Conservation (phyloP, 371 early-diverging fungal species). For the Lichtheimia corymbifera region DNA sequence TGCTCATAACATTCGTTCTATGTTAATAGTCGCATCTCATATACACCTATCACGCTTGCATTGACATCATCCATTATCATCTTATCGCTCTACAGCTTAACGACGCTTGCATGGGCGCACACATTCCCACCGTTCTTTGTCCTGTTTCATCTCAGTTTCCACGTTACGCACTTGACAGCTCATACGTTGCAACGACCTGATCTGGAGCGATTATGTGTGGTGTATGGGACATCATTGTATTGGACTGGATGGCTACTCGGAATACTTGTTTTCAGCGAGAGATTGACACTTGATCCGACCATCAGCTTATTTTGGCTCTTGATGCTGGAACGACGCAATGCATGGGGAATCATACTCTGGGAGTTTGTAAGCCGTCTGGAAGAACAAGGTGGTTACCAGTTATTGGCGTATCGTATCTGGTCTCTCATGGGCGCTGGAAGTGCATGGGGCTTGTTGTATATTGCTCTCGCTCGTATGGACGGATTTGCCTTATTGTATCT, state of each 20-base stretch:
- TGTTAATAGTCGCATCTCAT: conserved; percentile 38
- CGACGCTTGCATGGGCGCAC: conserved; percentile 43
- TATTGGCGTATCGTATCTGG: conserved; percentile 56
- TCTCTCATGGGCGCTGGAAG: conserved; percentile 60
- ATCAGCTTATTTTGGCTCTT: conserved; percentile 48
- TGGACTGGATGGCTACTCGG: conserved; percentile 67
- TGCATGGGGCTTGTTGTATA: conserved; percentile 60
- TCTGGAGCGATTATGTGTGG: conserved; percentile 58
- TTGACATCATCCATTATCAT: conserved; percentile 38
- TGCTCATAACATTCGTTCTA: not conserved
- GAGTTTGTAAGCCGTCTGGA: conserved; percentile 58
- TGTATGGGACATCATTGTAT: conserved; percentile 65
- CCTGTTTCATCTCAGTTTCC: conserved; percentile 55
- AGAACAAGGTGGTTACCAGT: conserved; percentile 27
- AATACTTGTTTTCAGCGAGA: conserved; percentile 42
- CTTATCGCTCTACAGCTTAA: conserved; percentile 44
- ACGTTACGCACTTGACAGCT: conserved; percentile 50
- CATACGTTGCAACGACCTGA: conserved; percentile 43
- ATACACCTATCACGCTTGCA: conserved; percentile 40
- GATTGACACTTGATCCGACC: conserved; percentile 36
- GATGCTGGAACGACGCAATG: conserved; percentile 60
- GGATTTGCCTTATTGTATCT: conserved; percentile 47
- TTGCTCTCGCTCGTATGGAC: conserved; percentile 48
- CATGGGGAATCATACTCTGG: conserved; percentile 69
- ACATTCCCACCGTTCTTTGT: conserved; percentile 57